A percentile compares a stretch with the other conserved stretches of the same genome.
Evolutionary conservation across 2,329 filamentous ascomycete genomes (phyloP).

Genomic region (Zymoseptoria tritici): DNA sequence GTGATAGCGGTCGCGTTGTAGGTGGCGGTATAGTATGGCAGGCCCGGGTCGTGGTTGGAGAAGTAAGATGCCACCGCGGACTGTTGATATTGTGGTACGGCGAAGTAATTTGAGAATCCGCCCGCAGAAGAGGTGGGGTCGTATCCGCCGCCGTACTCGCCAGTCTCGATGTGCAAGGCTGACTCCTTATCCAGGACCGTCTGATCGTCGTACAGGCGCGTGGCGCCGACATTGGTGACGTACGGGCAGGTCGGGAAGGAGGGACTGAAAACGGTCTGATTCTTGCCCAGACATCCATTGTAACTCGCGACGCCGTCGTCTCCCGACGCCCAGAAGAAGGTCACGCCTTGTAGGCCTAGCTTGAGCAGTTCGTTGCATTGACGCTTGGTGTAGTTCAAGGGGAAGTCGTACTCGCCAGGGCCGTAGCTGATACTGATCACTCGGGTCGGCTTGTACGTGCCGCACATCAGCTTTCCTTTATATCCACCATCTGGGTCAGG

Average conservation of each 20-base stretch:
- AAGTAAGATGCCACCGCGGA: constrained; percentile 31
- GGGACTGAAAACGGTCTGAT: constrained; percentile 19
- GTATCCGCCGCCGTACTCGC: background rate
- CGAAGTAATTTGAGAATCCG: constrained; percentile 30
- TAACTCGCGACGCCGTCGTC: constrained; percentile 24
- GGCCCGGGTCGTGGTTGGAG: constrained; percentile 15
- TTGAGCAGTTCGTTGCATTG: constrained; percentile 39
- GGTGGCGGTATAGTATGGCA: constrained; percentile 18
- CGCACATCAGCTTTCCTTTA: constrained; percentile 39
- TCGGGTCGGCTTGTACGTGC: constrained; percentile 44
- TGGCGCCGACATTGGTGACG: constrained; percentile 36
- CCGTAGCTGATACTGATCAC: constrained; percentile 52
- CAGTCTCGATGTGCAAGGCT: constrained; percentile 10
- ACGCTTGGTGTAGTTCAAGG: constrained; percentile 43
- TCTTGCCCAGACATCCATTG: constrained; percentile 19
- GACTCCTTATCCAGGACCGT: constrained; percentile 16
- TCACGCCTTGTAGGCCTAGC: constrained; percentile 39
- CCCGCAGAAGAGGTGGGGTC: constrained; percentile 12
- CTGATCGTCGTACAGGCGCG: constrained; percentile 31
- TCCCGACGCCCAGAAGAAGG: constrained; percentile 9
- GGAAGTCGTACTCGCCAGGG: constrained; percentile 45
- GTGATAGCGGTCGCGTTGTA: constrained; percentile 11
- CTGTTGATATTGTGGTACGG: constrained; percentile 28
- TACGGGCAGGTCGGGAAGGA: constrained; percentile 18
- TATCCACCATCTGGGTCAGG: constrained; percentile 39